Conservation (phyloP, 2,329 filamentous ascomycete genomes). For the Neonectria hederae region DNA sequence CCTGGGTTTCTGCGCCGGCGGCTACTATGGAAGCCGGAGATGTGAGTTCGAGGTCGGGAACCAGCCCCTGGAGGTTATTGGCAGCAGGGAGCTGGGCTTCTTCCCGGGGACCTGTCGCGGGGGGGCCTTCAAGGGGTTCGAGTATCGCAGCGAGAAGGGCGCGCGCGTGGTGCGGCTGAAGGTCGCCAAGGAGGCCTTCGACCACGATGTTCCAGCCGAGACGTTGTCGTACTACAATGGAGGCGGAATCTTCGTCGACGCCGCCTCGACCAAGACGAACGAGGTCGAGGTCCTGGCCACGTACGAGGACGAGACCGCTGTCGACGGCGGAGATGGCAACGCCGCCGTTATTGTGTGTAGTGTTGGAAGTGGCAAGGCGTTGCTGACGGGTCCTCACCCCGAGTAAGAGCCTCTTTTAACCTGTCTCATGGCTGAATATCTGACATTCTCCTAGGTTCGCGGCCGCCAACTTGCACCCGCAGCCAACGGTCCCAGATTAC, state of each 20-base stretch:
- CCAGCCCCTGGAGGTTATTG: slow-evolving; percentile 80
- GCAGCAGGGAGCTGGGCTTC: slow-evolving; percentile 85
- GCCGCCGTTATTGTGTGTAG: slow-evolving; percentile 87
- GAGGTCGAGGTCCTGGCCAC: slow-evolving; percentile 85
- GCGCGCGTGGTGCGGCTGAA: slow-evolving; percentile 76
- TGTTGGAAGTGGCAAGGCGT: slow-evolving; percentile 79
- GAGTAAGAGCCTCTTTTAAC: slow-evolving; percentile 65
- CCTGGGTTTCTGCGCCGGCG: slow-evolving; percentile 92
- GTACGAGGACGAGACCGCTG: slow-evolving; percentile 78
- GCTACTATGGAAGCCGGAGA: slow-evolving; percentile 82
- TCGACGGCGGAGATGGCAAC: slow-evolving; percentile 76
- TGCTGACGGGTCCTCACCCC: slow-evolving; percentile 90
- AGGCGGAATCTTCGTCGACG: slow-evolving; percentile 90
- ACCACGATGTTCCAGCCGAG: slow-evolving; percentile 63
- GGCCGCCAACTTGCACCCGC: slow-evolving; percentile 76
- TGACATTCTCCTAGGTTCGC: slow-evolving; percentile 72
- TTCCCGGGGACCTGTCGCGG: slow-evolving; percentile 89
- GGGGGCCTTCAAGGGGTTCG: slow-evolving; percentile 87
- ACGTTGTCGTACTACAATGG: slow-evolving; percentile 93
- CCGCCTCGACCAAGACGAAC: slow-evolving; percentile 65
- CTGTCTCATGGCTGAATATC: neutral
- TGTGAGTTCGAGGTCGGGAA: slow-evolving; percentile 96
- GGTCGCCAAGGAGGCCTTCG: slow-evolving; percentile 69
- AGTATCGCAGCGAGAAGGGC: slow-evolving; percentile 88
- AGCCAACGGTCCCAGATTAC: slow-evolving; percentile 75